Percentiles rank a stretch among this genome's conserved stretches.
Conservation (phyloP, 768 basidiomycete species). For the Amanita jacksonii region DNA sequence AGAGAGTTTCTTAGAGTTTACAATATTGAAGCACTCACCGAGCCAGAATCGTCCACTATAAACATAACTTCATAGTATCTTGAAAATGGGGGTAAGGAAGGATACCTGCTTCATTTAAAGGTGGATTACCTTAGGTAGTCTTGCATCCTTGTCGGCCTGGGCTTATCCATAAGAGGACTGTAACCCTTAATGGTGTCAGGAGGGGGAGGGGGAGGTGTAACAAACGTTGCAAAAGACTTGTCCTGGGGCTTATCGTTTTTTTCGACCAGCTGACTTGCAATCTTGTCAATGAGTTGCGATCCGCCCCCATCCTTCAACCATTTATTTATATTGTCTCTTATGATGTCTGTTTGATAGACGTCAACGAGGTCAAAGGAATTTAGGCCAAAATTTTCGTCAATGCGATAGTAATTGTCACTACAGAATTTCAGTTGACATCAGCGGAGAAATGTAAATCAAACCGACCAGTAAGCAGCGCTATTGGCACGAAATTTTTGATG, state of each 20-base stretch:
- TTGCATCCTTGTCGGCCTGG: slow-evolving; percentile 17
- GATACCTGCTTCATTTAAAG: background rate
- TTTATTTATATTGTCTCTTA: background rate
- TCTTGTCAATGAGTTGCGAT: background rate
- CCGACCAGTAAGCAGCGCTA: background rate
- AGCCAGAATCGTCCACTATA: slow-evolving; percentile 23
- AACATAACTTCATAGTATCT: slow-evolving; percentile 21
- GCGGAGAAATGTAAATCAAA: too few species aligned
- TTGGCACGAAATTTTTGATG: background rate
- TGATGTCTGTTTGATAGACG: background rate
- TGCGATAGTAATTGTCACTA: background rate
- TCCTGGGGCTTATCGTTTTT: slow-evolving; percentile 1
- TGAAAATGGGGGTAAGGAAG: background rate
- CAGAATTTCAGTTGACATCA: too few species aligned
- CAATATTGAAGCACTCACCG: slow-evolving; percentile 11
- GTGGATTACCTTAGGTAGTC: slow-evolving; percentile 16
- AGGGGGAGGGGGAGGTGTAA: slow-evolving; percentile 17
- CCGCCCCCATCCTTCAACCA: background rate
- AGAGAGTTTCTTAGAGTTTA: background rate
- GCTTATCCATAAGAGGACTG: slow-evolving; percentile 17
- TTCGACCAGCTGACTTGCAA: slow-evolving; percentile 9
- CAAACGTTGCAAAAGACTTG: background rate
- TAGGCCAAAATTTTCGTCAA: background rate
- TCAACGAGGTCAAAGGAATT: background rate
- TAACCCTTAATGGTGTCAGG: slow-evolving; percentile 17